phyloP scores from a whole-genome alignment of 306 rosid species.

The Spatholobus suberectus region DNA sequence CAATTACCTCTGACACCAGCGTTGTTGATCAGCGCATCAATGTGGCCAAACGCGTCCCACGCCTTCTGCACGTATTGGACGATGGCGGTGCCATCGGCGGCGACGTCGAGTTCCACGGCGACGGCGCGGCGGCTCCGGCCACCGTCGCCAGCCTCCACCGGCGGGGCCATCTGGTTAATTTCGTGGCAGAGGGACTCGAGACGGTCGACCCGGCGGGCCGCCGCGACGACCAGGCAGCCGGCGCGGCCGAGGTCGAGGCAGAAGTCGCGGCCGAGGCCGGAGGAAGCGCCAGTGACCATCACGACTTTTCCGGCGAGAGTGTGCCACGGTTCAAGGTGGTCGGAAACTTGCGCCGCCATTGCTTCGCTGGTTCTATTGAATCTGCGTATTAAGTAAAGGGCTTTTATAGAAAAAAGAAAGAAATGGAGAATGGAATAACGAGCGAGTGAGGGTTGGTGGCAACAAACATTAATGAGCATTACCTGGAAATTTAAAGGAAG shows the following conservation, averaged over 20 bases:
- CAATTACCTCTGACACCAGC: constrained; percentile 77
- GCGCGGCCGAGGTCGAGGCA: constrained; percentile 75
- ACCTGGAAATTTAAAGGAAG: not conserved
- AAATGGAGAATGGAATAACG: not conserved
- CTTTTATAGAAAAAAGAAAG: not conserved
- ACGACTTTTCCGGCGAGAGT: constrained; percentile 70
- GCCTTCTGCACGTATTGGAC: constrained; percentile 64
- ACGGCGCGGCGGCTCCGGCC: constrained; percentile 45
- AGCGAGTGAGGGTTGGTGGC: not conserved
- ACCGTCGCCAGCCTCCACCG: not conserved
- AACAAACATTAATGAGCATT: not conserved
- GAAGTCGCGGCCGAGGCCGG: constrained; percentile 79
- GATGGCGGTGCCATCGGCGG: constrained; percentile 57
- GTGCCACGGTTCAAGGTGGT: constrained; percentile 63
- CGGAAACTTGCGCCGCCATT: constrained; percentile 46
- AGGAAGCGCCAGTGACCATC: constrained; percentile 83
- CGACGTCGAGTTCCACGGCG: constrained; percentile 72
- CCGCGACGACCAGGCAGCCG: constrained; percentile 67
- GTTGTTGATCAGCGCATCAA: constrained; percentile 73
- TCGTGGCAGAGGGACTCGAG: constrained; percentile 64
- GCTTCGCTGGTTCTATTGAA: not conserved
- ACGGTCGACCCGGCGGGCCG: constrained; percentile 76
- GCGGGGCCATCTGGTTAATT: constrained; percentile 48
- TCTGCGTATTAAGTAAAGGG: too few relatives aligned
- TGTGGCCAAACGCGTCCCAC: constrained; percentile 77